Evolutionary conservation across 495 filamentous ascomycete genomes (phyloP), one percentile per base, ranked within the genome.

Genomic region (Cercophora scortea): DNA sequence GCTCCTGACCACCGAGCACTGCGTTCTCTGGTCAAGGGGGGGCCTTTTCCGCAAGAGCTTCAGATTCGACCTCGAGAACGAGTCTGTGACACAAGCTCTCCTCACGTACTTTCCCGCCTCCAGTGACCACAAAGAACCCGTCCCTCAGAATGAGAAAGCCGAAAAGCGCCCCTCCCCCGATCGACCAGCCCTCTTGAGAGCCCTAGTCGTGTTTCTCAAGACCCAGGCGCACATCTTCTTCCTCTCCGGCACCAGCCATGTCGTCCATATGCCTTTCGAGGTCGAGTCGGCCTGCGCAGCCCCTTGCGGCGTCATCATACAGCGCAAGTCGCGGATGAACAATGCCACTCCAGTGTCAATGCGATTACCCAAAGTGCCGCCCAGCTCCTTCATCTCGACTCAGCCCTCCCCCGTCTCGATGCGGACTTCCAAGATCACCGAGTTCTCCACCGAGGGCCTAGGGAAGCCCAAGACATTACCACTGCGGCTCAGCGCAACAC

Each of bases 221-320:
- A 87, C 88, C 4, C 92, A 96, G 62, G 90, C 89, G 19, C 93
- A 96, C 61, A 81, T 97, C 59, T 94, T 87, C 74, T 95, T 92
- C 64, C 79, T 96, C n/a, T 77, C 85, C 15, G 90, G 90, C 4
- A 81, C 87, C 19, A 95, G 82, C 67, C 89, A 97, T 78, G 81
- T 94, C 51, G 81, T 97, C 51, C 87, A 94, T 65, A 79, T 99
- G 53, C 90, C 93, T 12, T 97, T 99, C 60, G 90, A 96, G 67
- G 86, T 96, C 36, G 89, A 96, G 60, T 82, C 79, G 45, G 89
- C 88, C 9, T 88, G 91, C 69, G 83, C 91, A 12, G 86, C 89
- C 16, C 84, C 89, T 6, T 73, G 79, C 16, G 93, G 93, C 9
- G 71, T 96, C 33, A 75, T 99, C 16, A 80, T 99, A 51, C 91